A percentile compares a stretch with the other conserved stretches of the same genome.
Evolutionary conservation across 805 yeast genomes (phyloP).

Genomic region (Pichia kluyveri): DNA sequence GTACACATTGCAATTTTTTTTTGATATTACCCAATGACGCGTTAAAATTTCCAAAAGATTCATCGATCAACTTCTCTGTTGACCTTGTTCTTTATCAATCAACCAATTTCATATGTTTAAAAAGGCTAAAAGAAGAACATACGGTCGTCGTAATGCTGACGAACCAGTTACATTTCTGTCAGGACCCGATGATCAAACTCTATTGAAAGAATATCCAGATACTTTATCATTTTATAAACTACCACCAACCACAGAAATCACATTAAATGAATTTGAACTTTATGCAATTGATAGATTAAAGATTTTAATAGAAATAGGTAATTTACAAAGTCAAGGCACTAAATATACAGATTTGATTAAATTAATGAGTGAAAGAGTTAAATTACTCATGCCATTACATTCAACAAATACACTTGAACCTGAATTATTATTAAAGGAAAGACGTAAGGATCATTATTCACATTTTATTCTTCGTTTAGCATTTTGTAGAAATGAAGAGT

Average conservation of each 20-base stretch:
- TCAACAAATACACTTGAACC: slow-evolving; percentile 31
- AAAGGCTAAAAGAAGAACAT: slow-evolving; percentile 64
- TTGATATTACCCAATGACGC: no score
- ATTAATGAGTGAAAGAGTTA: slow-evolving; percentile 55
- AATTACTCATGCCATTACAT: slow-evolving; percentile 56
- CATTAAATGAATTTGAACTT: slow-evolving; percentile 83
- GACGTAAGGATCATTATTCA: slow-evolving; percentile 84
- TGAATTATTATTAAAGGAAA: slow-evolving; percentile 40
- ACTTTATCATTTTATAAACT: slow-evolving; percentile 65
- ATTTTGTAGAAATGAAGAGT: slow-evolving; percentile 79
- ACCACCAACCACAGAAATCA: slow-evolving; percentile 81
- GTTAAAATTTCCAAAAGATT: no score
- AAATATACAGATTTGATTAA: slow-evolving; percentile 55
- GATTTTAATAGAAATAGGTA: slow-evolving; percentile 76
- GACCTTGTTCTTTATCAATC: no score
- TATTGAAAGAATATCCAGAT: slow-evolving; percentile 33
- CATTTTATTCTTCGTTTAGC: slow-evolving; percentile 85
- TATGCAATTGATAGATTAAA: slow-evolving; percentile 94
- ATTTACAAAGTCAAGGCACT: slow-evolving; percentile 57
- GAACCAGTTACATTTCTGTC: slow-evolving; percentile 17
- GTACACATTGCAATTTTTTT: no score
- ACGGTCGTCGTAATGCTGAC: slow-evolving; percentile 61
- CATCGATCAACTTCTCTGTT: no score
- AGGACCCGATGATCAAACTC: slow-evolving; percentile 1
- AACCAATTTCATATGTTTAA: slow-evolving; percentile 43